Percentiles rank a stretch among this genome's conserved stretches.
Evolutionary conservation across 2,329 filamentous ascomycete genomes (phyloP).

Genomic region (Cladophialophora psammophila): DNA sequence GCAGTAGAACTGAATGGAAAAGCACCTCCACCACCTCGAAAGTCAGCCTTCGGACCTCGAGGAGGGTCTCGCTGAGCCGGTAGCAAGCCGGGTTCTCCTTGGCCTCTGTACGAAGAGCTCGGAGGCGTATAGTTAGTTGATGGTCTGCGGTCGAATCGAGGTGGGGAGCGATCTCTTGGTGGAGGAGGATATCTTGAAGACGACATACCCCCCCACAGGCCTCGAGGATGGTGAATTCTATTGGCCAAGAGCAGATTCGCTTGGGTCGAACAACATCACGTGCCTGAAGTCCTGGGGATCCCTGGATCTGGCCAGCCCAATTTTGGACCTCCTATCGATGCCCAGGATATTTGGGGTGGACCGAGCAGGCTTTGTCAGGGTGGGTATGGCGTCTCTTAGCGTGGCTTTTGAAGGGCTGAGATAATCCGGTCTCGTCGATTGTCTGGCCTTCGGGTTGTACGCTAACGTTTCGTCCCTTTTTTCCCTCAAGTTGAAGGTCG

Average conservation of each 20-base stretch:
- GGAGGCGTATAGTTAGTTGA: conserved; percentile 68
- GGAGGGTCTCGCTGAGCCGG: conserved; percentile 73
- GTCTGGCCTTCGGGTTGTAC: neutral
- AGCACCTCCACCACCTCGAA: conserved; percentile 59
- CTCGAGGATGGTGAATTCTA: conserved; percentile 17
- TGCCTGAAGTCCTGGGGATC: conserved; percentile 60
- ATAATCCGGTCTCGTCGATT: neutral
- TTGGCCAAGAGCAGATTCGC: neutral
- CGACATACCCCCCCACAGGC: conserved; percentile 2
- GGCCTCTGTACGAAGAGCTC: conserved; percentile 56
- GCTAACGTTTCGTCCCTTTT: conserved; percentile 9
- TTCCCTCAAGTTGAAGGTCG: neutral
- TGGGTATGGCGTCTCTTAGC: neutral
- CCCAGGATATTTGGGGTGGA: neutral
- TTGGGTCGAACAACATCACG: conserved; percentile 53
- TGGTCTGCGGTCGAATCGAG: conserved; percentile 75
- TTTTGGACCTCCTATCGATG: neutral
- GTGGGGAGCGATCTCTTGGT: conserved; percentile 70
- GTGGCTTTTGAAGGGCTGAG: conserved; percentile 2
- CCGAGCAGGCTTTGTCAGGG: neutral
- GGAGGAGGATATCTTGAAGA: conserved; percentile 61
- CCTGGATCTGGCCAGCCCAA: conserved; percentile 7
- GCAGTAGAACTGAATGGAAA: conserved; percentile 40
- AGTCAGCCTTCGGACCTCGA: conserved; percentile 78
- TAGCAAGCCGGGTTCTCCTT: conserved; percentile 67